These are phyloP conservation scores for Arthonia radiata DNA, from an alignment of 495 filamentous ascomycete genomes.

Conservation along the genomic window DNA sequence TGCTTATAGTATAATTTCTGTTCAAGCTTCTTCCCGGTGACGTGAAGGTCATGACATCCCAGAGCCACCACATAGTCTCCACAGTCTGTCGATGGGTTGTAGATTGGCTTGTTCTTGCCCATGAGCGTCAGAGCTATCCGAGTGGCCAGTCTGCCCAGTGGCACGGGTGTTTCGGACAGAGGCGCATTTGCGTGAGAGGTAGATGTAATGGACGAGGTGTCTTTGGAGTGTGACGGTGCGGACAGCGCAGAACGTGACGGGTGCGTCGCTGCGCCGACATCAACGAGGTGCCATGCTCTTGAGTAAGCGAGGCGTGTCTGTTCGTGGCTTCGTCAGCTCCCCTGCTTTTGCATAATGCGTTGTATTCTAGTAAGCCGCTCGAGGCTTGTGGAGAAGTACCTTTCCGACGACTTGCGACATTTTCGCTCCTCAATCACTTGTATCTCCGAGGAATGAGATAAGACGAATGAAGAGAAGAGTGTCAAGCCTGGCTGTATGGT, in stretches of 20 bases:
- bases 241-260: slow-evolving; percentile 13
- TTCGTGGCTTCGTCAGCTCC: no score
- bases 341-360: no score
- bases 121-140: slow-evolving; percentile 79
- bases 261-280: slow-evolving; percentile 31
- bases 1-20: slow-evolving; percentile 93
- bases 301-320: slow-evolving; percentile 94
- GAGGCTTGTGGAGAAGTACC: no score
- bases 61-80: slow-evolving; percentile 95
- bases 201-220: no score
- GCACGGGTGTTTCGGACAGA: no score
- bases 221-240: slow-evolving; percentile 43
- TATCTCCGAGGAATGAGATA: no score
- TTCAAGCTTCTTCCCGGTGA: slow-evolving; percentile 71
- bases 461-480: no score
- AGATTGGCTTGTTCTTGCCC: slow-evolving; percentile 99
- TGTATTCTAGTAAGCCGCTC: no score
- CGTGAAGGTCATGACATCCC: slow-evolving; percentile 62
- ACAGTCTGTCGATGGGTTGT: slow-evolving; percentile 81
- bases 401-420: no score
- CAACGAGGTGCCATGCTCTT: slow-evolving; percentile 72
- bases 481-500: no score
- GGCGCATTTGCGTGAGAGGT: no score
- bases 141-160: slow-evolving; percentile 74
- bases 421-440: no score